Base-by-base conservation (phyloP, 2,329 filamentous ascomycete genomes). In the Penicillium psychrosexuale region DNA sequence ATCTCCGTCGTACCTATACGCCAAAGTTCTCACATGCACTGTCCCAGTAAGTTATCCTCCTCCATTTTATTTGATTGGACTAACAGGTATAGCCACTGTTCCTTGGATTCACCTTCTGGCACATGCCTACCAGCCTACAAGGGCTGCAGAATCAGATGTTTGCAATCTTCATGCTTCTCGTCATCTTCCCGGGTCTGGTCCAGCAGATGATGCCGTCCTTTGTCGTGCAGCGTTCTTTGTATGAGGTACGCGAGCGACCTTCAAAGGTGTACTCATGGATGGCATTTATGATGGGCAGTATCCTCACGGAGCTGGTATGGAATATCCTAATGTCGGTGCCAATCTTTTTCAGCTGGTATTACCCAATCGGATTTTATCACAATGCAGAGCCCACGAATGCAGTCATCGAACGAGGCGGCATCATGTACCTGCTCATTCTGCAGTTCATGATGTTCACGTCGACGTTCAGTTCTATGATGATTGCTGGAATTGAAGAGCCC, bases 71-170 rank as follows among this genome's bases (percentile, higher is more conserved):
- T 3, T 38, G 1, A 28, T 13, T 9, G 7, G 2, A 44, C 40
- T 58, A 17, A 45, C 43, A 8, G 15, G 39, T 27, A 47, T 45
- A 73, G 81, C 85, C 66, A 3, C 78, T 94, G 4, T 94, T 94
- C 72, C 89, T 94, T 67, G 90, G 90, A 24, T 91, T 92, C 71
- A 86, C 87, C 55, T 91, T 94, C 75, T 90, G 83, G 81, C 80
- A 84, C 22, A 86, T 88, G 5, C 82, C 83, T 15, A 87, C 88
- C 74, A 86, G 84, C 39, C 81, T 88, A 42, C 89, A 91, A 71
- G 91, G 90, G 56, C 77, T 94, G n/a, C 89, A 92, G 73, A 94
- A 94, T 75, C 88, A 94, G 68, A 90, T 92, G 84, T 94, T 94
- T 66, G 82, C 85, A 68, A 88, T 96, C 62, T 95, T 94, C 82